These are phyloP conservation scores for Microascus cirrosus DNA, from an alignment of 2,329 filamentous ascomycete genomes.

Conservation along the genomic window DNA sequence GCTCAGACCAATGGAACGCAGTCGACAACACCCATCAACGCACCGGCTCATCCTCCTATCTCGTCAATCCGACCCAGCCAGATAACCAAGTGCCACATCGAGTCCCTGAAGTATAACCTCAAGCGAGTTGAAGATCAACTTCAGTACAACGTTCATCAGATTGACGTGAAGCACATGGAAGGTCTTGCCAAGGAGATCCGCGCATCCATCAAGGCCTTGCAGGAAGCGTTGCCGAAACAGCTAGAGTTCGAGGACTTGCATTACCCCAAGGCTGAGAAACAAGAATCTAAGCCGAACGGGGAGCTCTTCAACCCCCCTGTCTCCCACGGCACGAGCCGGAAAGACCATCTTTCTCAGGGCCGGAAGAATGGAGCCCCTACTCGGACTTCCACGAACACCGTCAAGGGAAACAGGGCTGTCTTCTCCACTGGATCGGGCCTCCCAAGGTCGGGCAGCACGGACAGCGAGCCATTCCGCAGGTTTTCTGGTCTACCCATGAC, in stretches of 20 bases:
- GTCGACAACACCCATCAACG: constrained; percentile 5
- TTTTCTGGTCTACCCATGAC: constrained; percentile 28
- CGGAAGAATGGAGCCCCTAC: background rate
- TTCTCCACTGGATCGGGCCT: background rate
- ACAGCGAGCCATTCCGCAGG: constrained; percentile 17
- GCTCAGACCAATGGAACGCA: background rate
- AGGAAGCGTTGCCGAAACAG: constrained; percentile 31
- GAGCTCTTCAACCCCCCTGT: background rate
- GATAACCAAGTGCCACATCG: constrained; percentile 49
- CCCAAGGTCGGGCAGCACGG: background rate
- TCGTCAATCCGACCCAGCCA: constrained; percentile 51
- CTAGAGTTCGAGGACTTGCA: constrained; percentile 30
- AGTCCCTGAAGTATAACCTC: constrained; percentile 36
- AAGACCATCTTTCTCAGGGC: background rate
- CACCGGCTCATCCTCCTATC: constrained; percentile 27
- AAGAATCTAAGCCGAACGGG: constrained; percentile 8
- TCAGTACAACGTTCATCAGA: constrained; percentile 50
- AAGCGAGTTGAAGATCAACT: constrained; percentile 40
- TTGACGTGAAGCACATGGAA: constrained; percentile 43
- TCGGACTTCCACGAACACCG: background rate
- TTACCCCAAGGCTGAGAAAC: constrained; percentile 23
- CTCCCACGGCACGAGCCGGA: background rate
- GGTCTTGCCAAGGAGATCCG: constrained; percentile 27
- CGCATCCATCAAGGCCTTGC: constrained; percentile 38
- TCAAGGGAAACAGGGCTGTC: background rate